phyloP scores from a whole-genome alignment of 345 rosid genomes.

The Citrus hindsii region DNA sequence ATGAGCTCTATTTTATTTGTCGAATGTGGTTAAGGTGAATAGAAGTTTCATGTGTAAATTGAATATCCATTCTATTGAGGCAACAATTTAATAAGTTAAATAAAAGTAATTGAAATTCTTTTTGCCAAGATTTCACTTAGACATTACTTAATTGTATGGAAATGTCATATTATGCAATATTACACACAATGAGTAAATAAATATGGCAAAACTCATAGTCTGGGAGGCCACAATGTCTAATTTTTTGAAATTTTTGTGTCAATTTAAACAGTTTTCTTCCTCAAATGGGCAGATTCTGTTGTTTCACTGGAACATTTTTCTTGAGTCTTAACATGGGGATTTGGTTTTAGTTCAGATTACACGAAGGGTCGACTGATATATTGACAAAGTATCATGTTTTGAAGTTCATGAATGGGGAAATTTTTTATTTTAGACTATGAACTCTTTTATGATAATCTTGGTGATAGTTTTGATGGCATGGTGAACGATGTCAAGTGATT shows the following conservation, averaged over 20 bases:
- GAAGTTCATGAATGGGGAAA: neutral
- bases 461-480: neutral
- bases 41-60: neutral
- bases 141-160: neutral
- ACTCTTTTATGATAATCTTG: neutral
- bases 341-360: neutral
- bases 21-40: neutral
- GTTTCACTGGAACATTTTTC: neutral
- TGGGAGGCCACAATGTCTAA: no score
- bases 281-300: neutral
- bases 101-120: neutral
- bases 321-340: no score
- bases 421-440: neutral
- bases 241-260: neutral
- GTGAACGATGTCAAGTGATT: neutral
- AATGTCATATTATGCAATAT: neutral
- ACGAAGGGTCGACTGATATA: neutral
- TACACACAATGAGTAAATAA: neutral
- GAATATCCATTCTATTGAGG: neutral
- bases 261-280: neutral
- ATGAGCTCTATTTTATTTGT: neutral
- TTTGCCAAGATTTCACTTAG: neutral
- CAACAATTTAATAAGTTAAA: neutral
- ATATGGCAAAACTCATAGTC: no score
- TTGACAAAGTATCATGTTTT: neutral